A percentile compares a stretch with the other conserved stretches of the same genome.
Conservation (phyloP, 352 stramenopile genomes). For the Pythium apleroticum region DNA sequence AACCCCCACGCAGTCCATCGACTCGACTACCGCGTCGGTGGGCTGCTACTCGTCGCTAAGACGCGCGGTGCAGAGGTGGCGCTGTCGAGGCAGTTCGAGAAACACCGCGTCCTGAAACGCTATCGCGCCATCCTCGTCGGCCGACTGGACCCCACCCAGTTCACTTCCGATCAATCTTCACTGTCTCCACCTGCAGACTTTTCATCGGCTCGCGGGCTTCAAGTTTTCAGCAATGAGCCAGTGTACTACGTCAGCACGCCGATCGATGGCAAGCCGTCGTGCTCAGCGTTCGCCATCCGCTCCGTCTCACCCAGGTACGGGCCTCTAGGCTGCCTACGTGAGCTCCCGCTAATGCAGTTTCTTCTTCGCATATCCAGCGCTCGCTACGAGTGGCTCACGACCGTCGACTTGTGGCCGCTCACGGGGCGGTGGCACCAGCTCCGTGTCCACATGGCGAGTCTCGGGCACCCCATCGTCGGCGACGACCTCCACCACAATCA, state of each 20-base stretch:
- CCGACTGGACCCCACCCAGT: slow-evolving; percentile 14
- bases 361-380: slow-evolving; percentile 20
- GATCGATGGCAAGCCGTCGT: slow-evolving; percentile 19
- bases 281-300: slow-evolving; percentile 12
- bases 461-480: slow-evolving; percentile 63
- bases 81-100: slow-evolving; percentile 48
- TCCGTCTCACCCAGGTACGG: slow-evolving; percentile 18
- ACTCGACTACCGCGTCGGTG: slow-evolving; percentile 59
- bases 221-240: background rate
- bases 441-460: slow-evolving; percentile 51
- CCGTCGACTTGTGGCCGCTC: slow-evolving; percentile 63
- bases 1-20: slow-evolving; percentile 53
- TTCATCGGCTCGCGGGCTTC: background rate
- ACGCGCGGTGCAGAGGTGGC: slow-evolving; percentile 42
- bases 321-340: background rate
- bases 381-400: slow-evolving; percentile 60
- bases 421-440: slow-evolving; percentile 75
- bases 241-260: slow-evolving; percentile 10
- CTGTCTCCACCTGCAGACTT: background rate
- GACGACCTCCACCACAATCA: slow-evolving; percentile 52
- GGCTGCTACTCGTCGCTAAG: slow-evolving; percentile 62
- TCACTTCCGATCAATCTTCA: background rate
- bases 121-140: slow-evolving; percentile 60
- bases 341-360: background rate
- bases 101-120: slow-evolving; percentile 43